These are phyloP conservation scores for Dictyostelium intermedium DNA, from an alignment of 78 protist genomes.

Conservation along the genomic window DNA sequence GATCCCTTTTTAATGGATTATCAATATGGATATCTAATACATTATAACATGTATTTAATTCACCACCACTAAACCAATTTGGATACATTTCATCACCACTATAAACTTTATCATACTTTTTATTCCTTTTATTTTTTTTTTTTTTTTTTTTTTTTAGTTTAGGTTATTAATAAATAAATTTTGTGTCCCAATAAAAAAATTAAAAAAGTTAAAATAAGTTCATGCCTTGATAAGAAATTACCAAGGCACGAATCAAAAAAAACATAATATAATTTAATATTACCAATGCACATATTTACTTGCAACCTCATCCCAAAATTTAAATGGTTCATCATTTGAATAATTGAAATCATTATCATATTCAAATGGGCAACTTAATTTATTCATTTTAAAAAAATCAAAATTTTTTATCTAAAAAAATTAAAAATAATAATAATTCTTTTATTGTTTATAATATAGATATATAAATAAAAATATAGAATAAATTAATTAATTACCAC, in stretches of 20 bases:
- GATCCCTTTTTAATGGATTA: neutral
- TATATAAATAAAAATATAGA: no score
- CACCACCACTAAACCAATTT: conserved; percentile 89
- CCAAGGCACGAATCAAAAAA: no score
- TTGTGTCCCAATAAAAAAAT: neutral
- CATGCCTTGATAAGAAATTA: no score
- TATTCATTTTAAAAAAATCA: no score
- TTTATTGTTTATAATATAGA: no score
- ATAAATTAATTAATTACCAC: no score
- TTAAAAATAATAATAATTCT: no score
- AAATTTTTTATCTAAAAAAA: no score
- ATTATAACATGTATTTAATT: conserved; percentile 82
- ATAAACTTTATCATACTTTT: neutral
- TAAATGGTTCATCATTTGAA: neutral
- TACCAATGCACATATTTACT: neutral
- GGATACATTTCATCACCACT: conserved; percentile 2
- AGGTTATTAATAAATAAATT: no score
- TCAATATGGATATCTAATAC: conserved; percentile 65
- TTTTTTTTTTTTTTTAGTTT: neutral
- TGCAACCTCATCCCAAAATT: conserved; percentile 49
- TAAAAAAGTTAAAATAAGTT: no score
- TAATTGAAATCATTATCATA: conserved; percentile 11
- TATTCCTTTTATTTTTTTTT: conserved; percentile 1
- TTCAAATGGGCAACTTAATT: neutral
- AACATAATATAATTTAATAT: no score